Evolutionary conservation across 768 basidiomycete species (phyloP), one percentile per base, ranked within the genome.

Genomic region (Trametes coccinea): DNA sequence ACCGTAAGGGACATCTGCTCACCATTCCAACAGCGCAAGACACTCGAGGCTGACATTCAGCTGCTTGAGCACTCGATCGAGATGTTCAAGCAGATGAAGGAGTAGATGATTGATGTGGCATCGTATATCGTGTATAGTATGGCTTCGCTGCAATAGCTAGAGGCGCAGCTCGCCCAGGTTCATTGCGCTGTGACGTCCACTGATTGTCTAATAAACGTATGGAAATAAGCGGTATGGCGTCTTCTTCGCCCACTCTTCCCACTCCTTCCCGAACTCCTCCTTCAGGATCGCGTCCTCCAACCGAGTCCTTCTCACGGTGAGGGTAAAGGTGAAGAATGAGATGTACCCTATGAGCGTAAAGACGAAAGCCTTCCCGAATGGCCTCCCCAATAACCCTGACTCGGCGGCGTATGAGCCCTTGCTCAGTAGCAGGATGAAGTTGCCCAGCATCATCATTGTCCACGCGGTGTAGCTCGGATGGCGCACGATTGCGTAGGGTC

Each of bases 11-110:
- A 6, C 14, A 13, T 31, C 13, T 13, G 11, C 16, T 58, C 46
- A 54, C 51, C 16, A 30, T 14, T 11, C 6, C 31, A 47, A 14
- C 71, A 93, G 92, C 80, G 87, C 70, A 86, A 83, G 67, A 91
- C 88, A 1, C 68, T 89, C 39, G 89, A 95, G 67, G 88, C 88
- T 11, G 95, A 97, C 71, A 84, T 94, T 84, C 40, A 88, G 89
- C 5, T 73, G 22, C 55, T 95, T 31, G 83, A 86, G 66, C 74
- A 80, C 51, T 88, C 89, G 30, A 88, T 84, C 70, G 81, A 84
- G 66, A 90, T 90, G 85, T 95, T 96, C 73, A 75, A 79, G 9
- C 82, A 83, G 67, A 72, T 92, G 58, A 87, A 86, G 70, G 48
- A 49, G 14, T 49, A 49, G 30, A 49, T 86, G 48, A 31, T n/a